Evolutionary conservation across 2,329 filamentous ascomycete species (phyloP).

Genomic region (Fusarium sp.): DNA sequence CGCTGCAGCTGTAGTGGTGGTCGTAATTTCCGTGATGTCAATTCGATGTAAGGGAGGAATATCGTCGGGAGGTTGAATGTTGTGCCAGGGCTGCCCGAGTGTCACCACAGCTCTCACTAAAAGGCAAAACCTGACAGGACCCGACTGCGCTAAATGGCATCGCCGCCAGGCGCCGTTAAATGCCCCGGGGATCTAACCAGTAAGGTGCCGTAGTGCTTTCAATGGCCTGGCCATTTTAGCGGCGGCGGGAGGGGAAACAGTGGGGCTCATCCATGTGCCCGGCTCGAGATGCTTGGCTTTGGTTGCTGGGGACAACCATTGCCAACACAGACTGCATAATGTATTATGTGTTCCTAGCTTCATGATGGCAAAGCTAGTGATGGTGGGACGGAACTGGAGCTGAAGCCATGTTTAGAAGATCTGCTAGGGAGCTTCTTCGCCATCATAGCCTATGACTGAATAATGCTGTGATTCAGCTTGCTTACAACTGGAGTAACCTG

Average conservation of each 20-base stretch:
- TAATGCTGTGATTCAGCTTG: neutral
- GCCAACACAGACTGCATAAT: constrained; percentile 2
- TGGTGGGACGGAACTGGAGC: neutral
- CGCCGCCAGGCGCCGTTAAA: constrained; percentile 7
- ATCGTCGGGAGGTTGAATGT: constrained; percentile 38
- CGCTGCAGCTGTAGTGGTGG: constrained; percentile 13
- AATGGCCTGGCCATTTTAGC: constrained; percentile 22
- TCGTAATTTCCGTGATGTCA: constrained; percentile 23
- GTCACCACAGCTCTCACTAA: constrained; percentile 36
- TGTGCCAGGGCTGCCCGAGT: constrained; percentile 20
- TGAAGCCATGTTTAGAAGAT: too few relatives aligned
- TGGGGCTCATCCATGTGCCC: constrained; percentile 28
- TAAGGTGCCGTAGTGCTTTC: neutral
- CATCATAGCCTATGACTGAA: too few relatives aligned
- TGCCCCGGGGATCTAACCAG: constrained; percentile 1
- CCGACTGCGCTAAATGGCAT: constrained; percentile 24
- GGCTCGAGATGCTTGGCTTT: constrained; percentile 5
- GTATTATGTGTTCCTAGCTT: neutral
- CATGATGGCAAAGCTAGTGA: neutral
- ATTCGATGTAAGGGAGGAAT: constrained; percentile 25
- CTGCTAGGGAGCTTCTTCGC: too few relatives aligned
- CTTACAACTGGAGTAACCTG: neutral
- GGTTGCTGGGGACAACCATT: constrained; percentile 42
- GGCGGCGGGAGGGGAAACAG: constrained; percentile 31
- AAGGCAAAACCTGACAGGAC: constrained; percentile 34